Evolutionary conservation across 1,284 basidiomycete species (phyloP), one percentile per base, ranked within the genome.

Genomic region (Inonotus obliquus): DNA sequence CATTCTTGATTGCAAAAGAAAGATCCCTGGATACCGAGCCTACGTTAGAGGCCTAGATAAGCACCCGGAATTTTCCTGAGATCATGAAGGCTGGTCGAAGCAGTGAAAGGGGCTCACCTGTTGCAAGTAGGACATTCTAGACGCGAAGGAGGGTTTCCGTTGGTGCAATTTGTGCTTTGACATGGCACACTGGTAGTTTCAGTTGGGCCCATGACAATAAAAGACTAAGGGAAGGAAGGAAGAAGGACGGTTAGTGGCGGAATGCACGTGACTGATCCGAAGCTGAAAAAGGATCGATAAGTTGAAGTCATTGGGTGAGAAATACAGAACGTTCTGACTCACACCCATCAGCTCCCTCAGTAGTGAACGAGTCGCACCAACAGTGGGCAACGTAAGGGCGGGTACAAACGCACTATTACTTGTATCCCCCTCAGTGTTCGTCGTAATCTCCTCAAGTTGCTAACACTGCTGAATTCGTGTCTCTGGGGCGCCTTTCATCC

Each of bases 1-100:
- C 91, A 94, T 62, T 89, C 87, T 70, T 94, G 91, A 14, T 84
- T 83, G 65, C 91, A 94, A 73, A 92, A 94, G 71, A 89, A 90
- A 32, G 90, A 92, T 14, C 90, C 90, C 62, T 81, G 80, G 68
- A 93, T 89, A 55, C 89, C 89, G 44, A 92, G 79, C 73, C 90
- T 92, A 65, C 41, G 59, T 57, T 56, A 37, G 59, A 65, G 19
- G 38, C 14, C 37, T 37, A 29, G 13, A 63, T 62, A 66, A 57
- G 67, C 54, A 66, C 37, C 38, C 14, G 39, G 64, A 27, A 25
- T 66, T 49, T 59, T 37, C n/a, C 56, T 21, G 23, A 41, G 53
- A 57, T 59, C 57, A 60, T n/a, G n/a, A n/a, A 25, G 35, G 21
- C 44, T 51, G 44, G 37, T 49, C 23, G 38, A 62, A 59, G 56